phyloP scores from a whole-genome alignment of 805 yeast species.

The Saccharomycopsis fibuligera region DNA sequence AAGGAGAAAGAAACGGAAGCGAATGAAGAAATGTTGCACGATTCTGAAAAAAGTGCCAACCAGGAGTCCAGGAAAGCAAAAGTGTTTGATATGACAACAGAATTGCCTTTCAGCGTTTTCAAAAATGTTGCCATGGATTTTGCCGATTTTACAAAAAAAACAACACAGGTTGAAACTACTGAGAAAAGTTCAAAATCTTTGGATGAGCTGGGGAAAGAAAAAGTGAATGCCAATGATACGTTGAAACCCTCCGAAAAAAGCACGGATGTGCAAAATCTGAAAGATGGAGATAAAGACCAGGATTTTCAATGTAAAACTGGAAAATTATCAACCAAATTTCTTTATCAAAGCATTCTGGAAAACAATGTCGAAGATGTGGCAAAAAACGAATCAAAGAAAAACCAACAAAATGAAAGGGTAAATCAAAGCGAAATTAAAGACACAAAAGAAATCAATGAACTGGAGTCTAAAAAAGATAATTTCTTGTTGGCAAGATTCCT shows the following conservation, averaged over 20 bases:
- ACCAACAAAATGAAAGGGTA: neutral
- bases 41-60: too few relatives aligned
- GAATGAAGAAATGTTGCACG: too few relatives aligned
- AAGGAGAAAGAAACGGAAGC: too few relatives aligned
- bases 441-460: too few relatives aligned
- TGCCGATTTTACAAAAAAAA: neutral
- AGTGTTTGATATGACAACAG: neutral
- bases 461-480: too few relatives aligned
- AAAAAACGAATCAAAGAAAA: neutral
- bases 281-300: neutral
- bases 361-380: neutral
- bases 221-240: neutral
- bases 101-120: neutral
- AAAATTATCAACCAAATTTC: too few relatives aligned
- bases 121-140: conserved; percentile 4
- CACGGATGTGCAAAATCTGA: neutral
- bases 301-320: neutral
- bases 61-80: neutral
- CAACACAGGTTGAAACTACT: neutral
- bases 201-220: neutral
- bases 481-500: too few relatives aligned
- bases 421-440: too few relatives aligned
- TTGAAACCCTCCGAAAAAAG: neutral
- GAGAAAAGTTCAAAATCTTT: neutral
- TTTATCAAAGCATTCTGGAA: neutral